Evolutionary conservation across 2,329 filamentous ascomycete genomes (phyloP), one percentile per base, ranked within the genome.

Genomic region (Colletotrichum graminicola): DNA sequence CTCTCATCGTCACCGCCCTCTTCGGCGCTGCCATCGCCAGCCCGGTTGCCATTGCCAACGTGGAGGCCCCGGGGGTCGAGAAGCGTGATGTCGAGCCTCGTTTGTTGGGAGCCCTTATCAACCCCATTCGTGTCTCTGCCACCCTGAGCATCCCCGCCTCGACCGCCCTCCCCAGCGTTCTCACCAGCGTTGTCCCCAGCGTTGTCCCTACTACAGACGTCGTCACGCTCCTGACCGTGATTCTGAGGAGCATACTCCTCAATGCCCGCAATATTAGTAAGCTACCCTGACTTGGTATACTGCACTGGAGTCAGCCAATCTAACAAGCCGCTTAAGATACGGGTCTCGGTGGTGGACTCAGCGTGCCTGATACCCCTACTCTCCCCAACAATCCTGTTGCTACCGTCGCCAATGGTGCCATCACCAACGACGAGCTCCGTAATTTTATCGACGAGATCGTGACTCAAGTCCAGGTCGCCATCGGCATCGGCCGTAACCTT

Each of bases 1-100:
- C 43, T n/a, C n/a, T 66, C 36, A 39, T 73, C 36, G 26, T 74
- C n/a, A 60, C 29, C 45, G n/a, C 52, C 18, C 32, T 75, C 54
- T 43, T 67, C 43, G 45, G 47, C 49, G 26, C 39, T 23, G 57
- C 60, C 45, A 34, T 61, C 16, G 69, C 65, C 65, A 72, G 62
- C 60, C 69, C 69, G 14, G 32, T 72, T 12, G 69, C 59, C 45
- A 41, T 72, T 10, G 34, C 47, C 57, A 67, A 67, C 36, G 49
- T 45, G 16, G 59, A 63, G 21, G 26, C 23, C 16, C 34, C 36
- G 36, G 14, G 34, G 49, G 12, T 8, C 3, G 21, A 52, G 45
- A 55, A 68, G 65, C 68, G 68, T 36, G 52, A 68, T 2, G 21
- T 63, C 4, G 18, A 29, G 18, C 16, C 39, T 8, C 52, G 56